Conservation (phyloP, 176 grass and related monocot genomes). For the Musa schizocarpa region DNA sequence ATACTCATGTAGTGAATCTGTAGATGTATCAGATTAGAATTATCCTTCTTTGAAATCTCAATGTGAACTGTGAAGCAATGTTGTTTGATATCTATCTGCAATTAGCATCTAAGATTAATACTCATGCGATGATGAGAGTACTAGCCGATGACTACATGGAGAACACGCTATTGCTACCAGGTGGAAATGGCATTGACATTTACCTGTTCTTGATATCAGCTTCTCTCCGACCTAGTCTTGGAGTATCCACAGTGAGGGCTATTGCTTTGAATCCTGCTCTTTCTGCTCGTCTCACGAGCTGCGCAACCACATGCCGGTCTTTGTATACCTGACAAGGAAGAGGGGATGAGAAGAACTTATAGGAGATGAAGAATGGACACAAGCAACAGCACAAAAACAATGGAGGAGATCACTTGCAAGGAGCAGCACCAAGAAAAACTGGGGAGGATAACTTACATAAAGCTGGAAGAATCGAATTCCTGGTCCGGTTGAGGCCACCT, state of each 20-base stretch:
- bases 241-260: constrained; percentile 89
- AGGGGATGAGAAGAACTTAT: constrained; percentile 16
- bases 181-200: neutral
- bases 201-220: constrained; percentile 99
- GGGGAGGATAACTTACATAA: constrained; percentile 42
- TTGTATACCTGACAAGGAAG: constrained; percentile 69
- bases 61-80: neutral
- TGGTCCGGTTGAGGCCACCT: constrained; percentile 91
- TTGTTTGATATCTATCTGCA: neutral
- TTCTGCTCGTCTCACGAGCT: constrained; percentile 87
- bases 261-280: constrained; percentile 98
- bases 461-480: constrained; percentile 97
- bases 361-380: neutral
- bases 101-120: too few species aligned
- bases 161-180: too few species aligned
- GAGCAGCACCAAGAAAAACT: neutral
- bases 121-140: too few species aligned
- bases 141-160: too few species aligned
- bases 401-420: neutral
- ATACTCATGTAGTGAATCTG: constrained; percentile 43
- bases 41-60: neutral
- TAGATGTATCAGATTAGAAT: constrained; percentile 1
- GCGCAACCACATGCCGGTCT: constrained; percentile 80
- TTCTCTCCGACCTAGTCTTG: constrained; percentile 85
- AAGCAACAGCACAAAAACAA: neutral